Percentiles rank a stretch among this genome's conserved stretches.
Conservation (phyloP, 2,329 filamentous ascomycete species). For the Dactylellina sp. region DNA sequence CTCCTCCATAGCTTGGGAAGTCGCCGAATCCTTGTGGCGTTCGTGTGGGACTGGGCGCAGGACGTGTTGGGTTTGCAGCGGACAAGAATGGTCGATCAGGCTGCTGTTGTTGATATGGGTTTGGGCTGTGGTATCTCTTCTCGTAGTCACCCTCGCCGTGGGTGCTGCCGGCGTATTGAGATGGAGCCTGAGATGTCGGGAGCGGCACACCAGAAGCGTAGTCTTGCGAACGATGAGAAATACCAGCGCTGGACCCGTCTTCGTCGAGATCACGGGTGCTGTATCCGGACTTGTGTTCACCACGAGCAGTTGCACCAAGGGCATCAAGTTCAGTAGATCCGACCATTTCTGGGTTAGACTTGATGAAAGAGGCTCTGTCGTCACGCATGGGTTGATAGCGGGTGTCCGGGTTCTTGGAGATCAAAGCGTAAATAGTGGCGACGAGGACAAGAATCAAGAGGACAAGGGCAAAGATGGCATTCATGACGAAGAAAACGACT, state of each 20-base stretch:
- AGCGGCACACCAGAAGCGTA: slow-evolving; percentile 63
- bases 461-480: slow-evolving; percentile 84
- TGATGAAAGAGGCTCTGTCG: slow-evolving; percentile 96
- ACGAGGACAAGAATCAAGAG: slow-evolving; percentile 84
- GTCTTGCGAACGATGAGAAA: slow-evolving; percentile 68
- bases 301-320: slow-evolving; percentile 86
- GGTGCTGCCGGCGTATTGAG: slow-evolving; percentile 55
- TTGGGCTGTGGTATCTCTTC: slow-evolving; percentile 54
- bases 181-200: slow-evolving; percentile 60
- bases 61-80: slow-evolving; percentile 64
- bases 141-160: slow-evolving; percentile 47
- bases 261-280: slow-evolving; percentile 76
- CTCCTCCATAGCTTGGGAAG: slow-evolving; percentile 59
- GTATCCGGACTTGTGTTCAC: slow-evolving; percentile 75
- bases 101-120: slow-evolving; percentile 60
- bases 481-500: slow-evolving; percentile 87
- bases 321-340: slow-evolving; percentile 88
- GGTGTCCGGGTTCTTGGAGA: slow-evolving; percentile 92
- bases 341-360: slow-evolving; percentile 84
- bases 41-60: slow-evolving; percentile 60
- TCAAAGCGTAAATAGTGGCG: slow-evolving; percentile 80
- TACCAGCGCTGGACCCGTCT: slow-evolving; percentile 76
- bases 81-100: slow-evolving; percentile 62
- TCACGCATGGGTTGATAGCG: slow-evolving; percentile 97
- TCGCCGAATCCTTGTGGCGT: slow-evolving; percentile 54